A percentile compares a stretch with the other conserved stretches of the same genome.
Evolutionary conservation across 1,284 basidiomycete genomes (phyloP).

Genomic region (Cerioporus squamosus): DNA sequence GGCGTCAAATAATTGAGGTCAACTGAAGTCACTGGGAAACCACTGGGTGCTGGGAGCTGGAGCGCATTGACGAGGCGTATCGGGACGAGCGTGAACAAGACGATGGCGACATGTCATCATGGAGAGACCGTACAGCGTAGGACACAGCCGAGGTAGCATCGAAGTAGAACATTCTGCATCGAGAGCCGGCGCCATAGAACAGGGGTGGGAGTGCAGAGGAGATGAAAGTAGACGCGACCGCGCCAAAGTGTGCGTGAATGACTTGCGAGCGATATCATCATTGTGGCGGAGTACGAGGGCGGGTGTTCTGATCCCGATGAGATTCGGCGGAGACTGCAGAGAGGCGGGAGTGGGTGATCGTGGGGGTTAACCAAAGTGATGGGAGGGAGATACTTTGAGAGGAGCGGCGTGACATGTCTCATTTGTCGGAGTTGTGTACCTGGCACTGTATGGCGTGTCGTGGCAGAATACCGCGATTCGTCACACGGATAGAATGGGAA

Average conservation of each 20-base stretch:
- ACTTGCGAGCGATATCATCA: no score
- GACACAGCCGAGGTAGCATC: not conserved
- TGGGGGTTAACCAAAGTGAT: conserved; percentile 8
- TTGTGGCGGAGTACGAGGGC: no score
- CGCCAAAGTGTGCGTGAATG: no score
- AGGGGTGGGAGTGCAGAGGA: not conserved
- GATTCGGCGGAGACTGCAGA: not conserved
- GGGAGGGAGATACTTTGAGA: conserved; percentile 5
- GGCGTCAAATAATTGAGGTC: no score
- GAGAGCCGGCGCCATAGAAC: not conserved
- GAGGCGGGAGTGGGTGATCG: not conserved
- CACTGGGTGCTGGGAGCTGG: not conserved
- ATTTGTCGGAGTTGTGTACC: conserved; percentile 19
- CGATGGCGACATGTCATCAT: not conserved
- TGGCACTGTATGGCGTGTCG: conserved; percentile 15
- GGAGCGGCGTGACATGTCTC: not conserved
- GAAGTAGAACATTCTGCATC: not conserved
- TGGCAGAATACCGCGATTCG: conserved; percentile 1
- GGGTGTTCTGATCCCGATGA: not conserved
- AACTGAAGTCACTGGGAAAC: conserved; percentile 1
- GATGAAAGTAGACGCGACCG: no score
- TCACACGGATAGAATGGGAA: conserved; percentile 8
- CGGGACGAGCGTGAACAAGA: conserved; percentile 1
- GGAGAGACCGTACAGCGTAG: not conserved
- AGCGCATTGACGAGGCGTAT: no score